phyloP scores from a whole-genome alignment of 139 green algal genomes.

The Edaphochlamys debaryana region DNA sequence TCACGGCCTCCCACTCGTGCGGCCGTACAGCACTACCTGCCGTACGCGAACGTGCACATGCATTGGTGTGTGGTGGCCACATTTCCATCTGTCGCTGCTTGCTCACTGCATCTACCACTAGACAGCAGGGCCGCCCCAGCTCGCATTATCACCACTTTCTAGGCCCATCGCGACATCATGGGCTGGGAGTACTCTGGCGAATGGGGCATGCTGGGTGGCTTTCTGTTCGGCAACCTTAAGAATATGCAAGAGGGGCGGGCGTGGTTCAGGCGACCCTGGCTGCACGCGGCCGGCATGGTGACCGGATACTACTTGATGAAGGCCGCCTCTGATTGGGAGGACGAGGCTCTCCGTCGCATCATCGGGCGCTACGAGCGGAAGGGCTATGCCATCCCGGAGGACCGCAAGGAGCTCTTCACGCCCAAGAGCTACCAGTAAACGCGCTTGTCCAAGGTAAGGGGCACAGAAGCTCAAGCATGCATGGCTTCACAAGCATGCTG shows the following conservation, averaged over 20 bases:
- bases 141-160: no score
- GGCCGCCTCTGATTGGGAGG: slow-evolving; percentile 43
- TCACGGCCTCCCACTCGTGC: no score
- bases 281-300: slow-evolving; percentile 48
- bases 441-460: background rate
- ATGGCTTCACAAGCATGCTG: background rate
- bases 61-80: no score
- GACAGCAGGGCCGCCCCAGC: no score
- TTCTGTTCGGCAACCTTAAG: slow-evolving; percentile 37
- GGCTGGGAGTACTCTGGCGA: slow-evolving; percentile 43
- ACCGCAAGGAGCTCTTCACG: slow-evolving; percentile 53
- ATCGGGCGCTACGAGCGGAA: slow-evolving; percentile 56
- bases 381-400: slow-evolving; percentile 54
- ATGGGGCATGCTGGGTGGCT: slow-evolving; percentile 46
- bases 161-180: no score
- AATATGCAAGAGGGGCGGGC: slow-evolving; percentile 37
- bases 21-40: no score
- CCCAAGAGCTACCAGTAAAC: slow-evolving; percentile 39
- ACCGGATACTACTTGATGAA: slow-evolving; percentile 48
- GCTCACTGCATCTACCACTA: no score
- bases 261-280: slow-evolving; percentile 48
- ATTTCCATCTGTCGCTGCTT: no score
- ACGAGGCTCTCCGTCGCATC: slow-evolving; percentile 42
- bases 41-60: no score
- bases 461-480: background rate